Evolutionary conservation across 495 filamentous ascomycete species (phyloP).

Genomic region (Penicillium maclennaniae): DNA sequence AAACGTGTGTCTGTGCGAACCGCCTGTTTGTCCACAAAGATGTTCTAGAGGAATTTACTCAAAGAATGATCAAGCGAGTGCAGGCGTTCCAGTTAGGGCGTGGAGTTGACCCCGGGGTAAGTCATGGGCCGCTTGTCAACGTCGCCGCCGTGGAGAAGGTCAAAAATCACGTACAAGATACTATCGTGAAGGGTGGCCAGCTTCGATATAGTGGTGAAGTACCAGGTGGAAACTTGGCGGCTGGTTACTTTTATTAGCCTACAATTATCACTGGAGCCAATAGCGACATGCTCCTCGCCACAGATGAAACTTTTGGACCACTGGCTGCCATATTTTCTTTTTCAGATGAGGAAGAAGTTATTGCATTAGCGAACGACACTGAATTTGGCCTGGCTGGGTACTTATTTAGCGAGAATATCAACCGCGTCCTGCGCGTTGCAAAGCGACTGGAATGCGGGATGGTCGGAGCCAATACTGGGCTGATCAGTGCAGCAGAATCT

Average conservation of each 20-base stretch:
- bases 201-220: no score
- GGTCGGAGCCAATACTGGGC: constrained; percentile 47
- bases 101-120: constrained; percentile 59
- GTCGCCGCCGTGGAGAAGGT: constrained; percentile 65
- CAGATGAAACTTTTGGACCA: constrained; percentile 31
- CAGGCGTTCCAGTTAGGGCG: constrained; percentile 61
- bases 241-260: constrained; percentile 66
- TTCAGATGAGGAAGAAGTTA: background rate
- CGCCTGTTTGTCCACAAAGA: constrained; percentile 51
- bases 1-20: constrained; percentile 63
- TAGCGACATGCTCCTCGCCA: constrained; percentile 30
- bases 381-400: constrained; percentile 40
- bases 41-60: constrained; percentile 31
- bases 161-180: constrained; percentile 66
- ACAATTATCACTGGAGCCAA: constrained; percentile 68
- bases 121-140: constrained; percentile 75
- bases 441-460: constrained; percentile 43
- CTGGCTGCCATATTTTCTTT: background rate
- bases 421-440: constrained; percentile 36
- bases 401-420: constrained; percentile 39
- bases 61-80: constrained; percentile 58
- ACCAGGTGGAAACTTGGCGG: constrained; percentile 21
- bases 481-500: constrained; percentile 25
- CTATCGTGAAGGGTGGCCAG: constrained; percentile 49
- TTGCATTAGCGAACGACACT: background rate